Percentiles rank a stretch among this genome's conserved stretches.
Evolutionary conservation across 2,329 filamentous ascomycete species (phyloP).

Genomic region (Graphiopsis chlorocephala): DNA sequence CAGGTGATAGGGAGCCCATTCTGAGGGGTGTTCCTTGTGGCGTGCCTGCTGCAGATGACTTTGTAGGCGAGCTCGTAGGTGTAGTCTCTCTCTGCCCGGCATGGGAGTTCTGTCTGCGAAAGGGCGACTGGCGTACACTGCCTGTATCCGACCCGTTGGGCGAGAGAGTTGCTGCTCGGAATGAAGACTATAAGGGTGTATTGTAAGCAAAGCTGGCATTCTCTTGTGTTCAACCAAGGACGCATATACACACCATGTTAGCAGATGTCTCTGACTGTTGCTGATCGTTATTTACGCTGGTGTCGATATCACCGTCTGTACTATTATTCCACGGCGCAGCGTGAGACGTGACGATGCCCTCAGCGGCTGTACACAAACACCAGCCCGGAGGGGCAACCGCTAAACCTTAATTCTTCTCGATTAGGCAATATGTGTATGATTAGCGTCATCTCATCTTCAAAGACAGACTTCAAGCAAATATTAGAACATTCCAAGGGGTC

Average conservation of each 20-base stretch:
- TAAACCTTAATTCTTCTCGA: slow-evolving; percentile 13
- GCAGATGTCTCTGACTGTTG: slow-evolving; percentile 3
- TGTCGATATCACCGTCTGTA: slow-evolving; percentile 7
- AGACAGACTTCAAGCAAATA: neutral
- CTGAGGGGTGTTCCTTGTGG: neutral
- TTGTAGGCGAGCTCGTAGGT: slow-evolving; percentile 27
- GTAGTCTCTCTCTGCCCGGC: slow-evolving; percentile 30
- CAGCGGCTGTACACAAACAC: neutral
- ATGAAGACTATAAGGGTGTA: slow-evolving; percentile 3
- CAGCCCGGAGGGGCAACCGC: slow-evolving; percentile 4
- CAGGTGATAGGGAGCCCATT: slow-evolving; percentile 8
- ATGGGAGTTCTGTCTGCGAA: slow-evolving; percentile 39
- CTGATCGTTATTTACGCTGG: slow-evolving; percentile 4
- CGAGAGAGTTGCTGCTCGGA: slow-evolving; percentile 12
- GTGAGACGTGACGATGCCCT: neutral
- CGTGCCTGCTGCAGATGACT: slow-evolving; percentile 10
- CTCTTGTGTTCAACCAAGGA: neutral
- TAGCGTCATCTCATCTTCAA: neutral
- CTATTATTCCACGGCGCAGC: neutral
- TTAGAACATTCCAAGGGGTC: neutral
- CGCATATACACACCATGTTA: slow-evolving; percentile 11
- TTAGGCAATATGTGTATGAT: slow-evolving; percentile 18
- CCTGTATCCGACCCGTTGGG: slow-evolving; percentile 11
- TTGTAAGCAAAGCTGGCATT: neutral
- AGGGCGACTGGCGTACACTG: slow-evolving; percentile 31